Base-by-base conservation (phyloP, 2,329 filamentous ascomycete species). In the Trichoderma atroviride region DNA sequence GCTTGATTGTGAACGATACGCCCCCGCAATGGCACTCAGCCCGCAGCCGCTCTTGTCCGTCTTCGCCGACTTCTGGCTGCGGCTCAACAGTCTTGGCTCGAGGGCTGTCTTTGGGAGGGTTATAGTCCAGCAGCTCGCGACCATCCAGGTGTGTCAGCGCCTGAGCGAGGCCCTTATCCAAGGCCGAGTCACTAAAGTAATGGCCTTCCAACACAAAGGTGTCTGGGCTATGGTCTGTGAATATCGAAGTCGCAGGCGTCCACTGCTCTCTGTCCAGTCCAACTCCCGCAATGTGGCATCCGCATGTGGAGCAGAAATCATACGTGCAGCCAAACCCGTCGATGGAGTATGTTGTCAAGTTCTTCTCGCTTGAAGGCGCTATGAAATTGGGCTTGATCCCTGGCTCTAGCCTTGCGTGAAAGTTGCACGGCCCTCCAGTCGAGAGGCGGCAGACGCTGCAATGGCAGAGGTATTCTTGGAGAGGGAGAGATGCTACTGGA, bases 1-100 rank as follows among this genome's bases (percentile, higher is more conserved):
- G 78, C 11, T 76, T 72, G 35, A 86, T 76, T 5, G 80, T 81
- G 73, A 86, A 85, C 4, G 80, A 82, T 0, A 86, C 81, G 11
- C 84, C 83, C 52, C 80, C 82, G 69, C 84, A 86, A 68, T 81
- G 77, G 71, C 84, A 86, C 70, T 83, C 71, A 0, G 78, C 83
- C 0, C 80, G 79, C 13, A 86, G 78, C 22, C 79, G 74, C 47
- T 83, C 79, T 53, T 78, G 73, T 11, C 81, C 81, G 10, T 79
- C 74, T 0, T 68, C 61, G 5, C 79, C 80, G 9, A 78, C 65
- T 70, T 82, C 80, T 0, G 73, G 69, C 57, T 75, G 24, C 5
- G 75, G 71, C 53, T 76, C 73, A 35, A 77, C 70, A 6, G 76
- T 52, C 53, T 75, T 75, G 37, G 74, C 76, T 24, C 72, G 69